phyloP scores from a whole-genome alignment of 148 eudicot genomes.

The Cornus florida region DNA sequence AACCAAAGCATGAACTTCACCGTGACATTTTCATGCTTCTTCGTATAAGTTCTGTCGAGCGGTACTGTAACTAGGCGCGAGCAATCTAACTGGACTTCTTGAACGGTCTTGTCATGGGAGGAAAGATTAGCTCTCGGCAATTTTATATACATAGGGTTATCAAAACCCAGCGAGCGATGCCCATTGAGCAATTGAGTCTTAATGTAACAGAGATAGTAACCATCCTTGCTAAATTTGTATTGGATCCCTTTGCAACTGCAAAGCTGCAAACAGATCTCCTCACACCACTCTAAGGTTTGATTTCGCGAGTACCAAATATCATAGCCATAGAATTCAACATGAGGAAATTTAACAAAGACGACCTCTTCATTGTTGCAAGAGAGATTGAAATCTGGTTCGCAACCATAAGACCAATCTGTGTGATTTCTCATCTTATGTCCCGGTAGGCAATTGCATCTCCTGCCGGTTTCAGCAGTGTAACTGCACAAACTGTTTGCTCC shows the following conservation, averaged over 20 bases:
- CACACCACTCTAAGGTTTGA: slow-evolving; percentile 11
- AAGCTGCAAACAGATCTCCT: slow-evolving; percentile 6
- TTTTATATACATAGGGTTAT: slow-evolving; percentile 7
- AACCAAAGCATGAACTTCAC: slow-evolving; percentile 7
- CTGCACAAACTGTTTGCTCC: slow-evolving; percentile 18
- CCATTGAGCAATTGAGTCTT: slow-evolving; percentile 22
- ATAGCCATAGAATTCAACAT: slow-evolving; percentile 23
- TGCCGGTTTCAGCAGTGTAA: background rate
- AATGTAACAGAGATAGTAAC: slow-evolving; percentile 10
- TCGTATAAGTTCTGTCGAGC: slow-evolving; percentile 3
- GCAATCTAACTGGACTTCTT: background rate
- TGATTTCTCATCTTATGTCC: slow-evolving; percentile 18
- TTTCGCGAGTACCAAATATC: background rate
- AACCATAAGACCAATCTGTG: slow-evolving; percentile 19
- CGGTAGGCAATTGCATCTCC: slow-evolving; percentile 16
- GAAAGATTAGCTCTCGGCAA: slow-evolving; percentile 4
- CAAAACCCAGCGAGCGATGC: background rate
- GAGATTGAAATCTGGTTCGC: slow-evolving; percentile 12
- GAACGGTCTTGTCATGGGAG: background rate
- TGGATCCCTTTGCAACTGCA: slow-evolving; percentile 24
- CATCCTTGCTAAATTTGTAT: background rate
- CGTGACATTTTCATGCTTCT: slow-evolving; percentile 3
- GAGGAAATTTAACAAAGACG: slow-evolving; percentile 1
- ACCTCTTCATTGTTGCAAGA: background rate
- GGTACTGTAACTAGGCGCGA: background rate